These are phyloP conservation scores for Pilatotrama ljubarskyi DNA, from an alignment of 768 basidiomycete genomes.

Conservation along the genomic window DNA sequence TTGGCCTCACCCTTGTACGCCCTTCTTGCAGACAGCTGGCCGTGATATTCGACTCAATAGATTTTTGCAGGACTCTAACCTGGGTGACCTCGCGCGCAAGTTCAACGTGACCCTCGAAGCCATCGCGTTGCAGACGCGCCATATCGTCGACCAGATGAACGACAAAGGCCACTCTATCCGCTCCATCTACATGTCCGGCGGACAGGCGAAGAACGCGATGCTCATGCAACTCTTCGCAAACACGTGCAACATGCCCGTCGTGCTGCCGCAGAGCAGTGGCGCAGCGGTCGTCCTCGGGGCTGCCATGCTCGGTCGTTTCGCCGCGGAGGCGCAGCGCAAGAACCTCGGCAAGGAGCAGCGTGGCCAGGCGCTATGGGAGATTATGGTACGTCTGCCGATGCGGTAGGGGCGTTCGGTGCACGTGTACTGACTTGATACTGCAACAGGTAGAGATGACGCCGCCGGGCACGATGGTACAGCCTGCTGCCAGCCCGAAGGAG, in stretches of 20 bases:
- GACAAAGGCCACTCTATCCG: slow-evolving; percentile 78
- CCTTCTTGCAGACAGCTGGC: no score
- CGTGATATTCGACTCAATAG: no score
- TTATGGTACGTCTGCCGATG: slow-evolving; percentile 64
- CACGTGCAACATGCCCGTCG: slow-evolving; percentile 76
- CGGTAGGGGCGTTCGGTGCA: neutral
- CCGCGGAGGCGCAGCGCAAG: slow-evolving; percentile 52
- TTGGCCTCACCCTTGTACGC: slow-evolving; percentile 77
- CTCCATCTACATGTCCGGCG: slow-evolving; percentile 89
- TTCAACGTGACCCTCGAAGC: slow-evolving; percentile 91
- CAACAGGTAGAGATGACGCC: slow-evolving; percentile 89
- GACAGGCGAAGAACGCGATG: slow-evolving; percentile 85
- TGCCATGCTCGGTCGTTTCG: slow-evolving; percentile 91
- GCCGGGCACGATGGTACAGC: slow-evolving; percentile 67
- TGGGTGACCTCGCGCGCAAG: slow-evolving; percentile 83
- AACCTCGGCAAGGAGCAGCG: slow-evolving; percentile 46
- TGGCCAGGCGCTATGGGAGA: slow-evolving; percentile 78
- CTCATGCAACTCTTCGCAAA: slow-evolving; percentile 92
- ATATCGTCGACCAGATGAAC: slow-evolving; percentile 93
- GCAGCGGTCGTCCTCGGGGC: slow-evolving; percentile 90
- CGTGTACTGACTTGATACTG: neutral
- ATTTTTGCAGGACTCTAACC: slow-evolving; percentile 55
- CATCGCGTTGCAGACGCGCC: slow-evolving; percentile 91
- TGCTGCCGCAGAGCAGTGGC: slow-evolving; percentile 73
- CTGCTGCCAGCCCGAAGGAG: slow-evolving; percentile 61